Evolutionary conservation across 2,329 filamentous ascomycete species (phyloP).

Genomic region (Xylariaceae sp.): DNA sequence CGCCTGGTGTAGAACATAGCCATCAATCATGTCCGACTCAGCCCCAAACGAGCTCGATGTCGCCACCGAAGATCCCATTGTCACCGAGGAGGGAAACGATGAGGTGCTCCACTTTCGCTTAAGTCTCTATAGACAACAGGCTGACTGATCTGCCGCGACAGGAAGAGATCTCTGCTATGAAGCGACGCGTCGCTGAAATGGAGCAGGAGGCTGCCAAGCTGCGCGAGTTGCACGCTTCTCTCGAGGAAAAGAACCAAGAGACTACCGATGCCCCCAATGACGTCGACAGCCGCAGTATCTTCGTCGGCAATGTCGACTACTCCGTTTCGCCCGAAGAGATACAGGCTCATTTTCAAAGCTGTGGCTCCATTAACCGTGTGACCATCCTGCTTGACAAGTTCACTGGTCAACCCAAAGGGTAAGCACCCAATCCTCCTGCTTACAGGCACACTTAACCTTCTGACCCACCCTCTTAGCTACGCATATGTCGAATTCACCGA

Average conservation of each 20-base stretch:
- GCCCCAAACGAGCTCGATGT: slow-evolving; percentile 26
- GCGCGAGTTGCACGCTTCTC: slow-evolving; percentile 77
- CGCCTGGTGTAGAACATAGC: slow-evolving; percentile 3
- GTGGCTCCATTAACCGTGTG: slow-evolving; percentile 94
- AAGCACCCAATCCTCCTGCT: slow-evolving; percentile 33
- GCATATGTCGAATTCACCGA: slow-evolving; percentile 98
- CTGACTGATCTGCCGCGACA: no score
- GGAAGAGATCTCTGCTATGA: slow-evolving; percentile 86
- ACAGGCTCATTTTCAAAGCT: slow-evolving; percentile 96
- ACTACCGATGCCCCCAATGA: slow-evolving; percentile 92
- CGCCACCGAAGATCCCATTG: slow-evolving; percentile 29
- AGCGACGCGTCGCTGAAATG: slow-evolving; percentile 82
- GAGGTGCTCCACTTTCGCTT: slow-evolving; percentile 39
- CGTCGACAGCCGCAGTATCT: slow-evolving; percentile 90
- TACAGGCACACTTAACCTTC: neutral
- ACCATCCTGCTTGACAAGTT: slow-evolving; percentile 98
- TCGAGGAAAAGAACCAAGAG: slow-evolving; percentile 81
- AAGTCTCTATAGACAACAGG: no score
- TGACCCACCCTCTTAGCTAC: slow-evolving; percentile 57
- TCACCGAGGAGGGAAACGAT: slow-evolving; percentile 43
- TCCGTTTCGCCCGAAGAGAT: slow-evolving; percentile 96
- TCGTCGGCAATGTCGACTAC: slow-evolving; percentile 98
- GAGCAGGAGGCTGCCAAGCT: slow-evolving; percentile 84
- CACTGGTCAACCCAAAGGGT: slow-evolving; percentile 99
- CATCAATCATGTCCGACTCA: slow-evolving; percentile 25